phyloP scores from a whole-genome alignment of 2,329 filamentous ascomycete species.

The Rachicladosporium sp. region DNA sequence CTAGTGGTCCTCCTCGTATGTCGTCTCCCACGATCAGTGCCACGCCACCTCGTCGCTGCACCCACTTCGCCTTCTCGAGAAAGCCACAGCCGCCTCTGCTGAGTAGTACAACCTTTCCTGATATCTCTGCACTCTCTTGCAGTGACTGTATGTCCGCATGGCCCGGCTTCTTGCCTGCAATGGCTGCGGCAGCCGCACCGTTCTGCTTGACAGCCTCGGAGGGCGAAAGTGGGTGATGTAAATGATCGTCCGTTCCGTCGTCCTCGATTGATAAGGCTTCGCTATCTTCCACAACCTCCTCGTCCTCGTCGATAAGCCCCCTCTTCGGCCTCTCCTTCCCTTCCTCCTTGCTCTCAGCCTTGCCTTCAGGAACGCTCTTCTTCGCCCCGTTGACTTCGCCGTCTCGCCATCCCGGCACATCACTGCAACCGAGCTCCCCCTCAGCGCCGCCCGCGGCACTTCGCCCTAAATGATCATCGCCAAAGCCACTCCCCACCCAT shows the following conservation, averaged over 20 bases:
- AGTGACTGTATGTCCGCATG: constrained; percentile 87
- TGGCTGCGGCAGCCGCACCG: constrained; percentile 22
- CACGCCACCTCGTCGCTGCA: constrained; percentile 75
- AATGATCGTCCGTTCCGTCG: constrained; percentile 76
- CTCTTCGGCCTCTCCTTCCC: constrained; percentile 15
- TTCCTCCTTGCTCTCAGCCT: constrained; percentile 7
- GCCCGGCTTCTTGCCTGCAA: constrained; percentile 22
- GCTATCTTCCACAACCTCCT: constrained; percentile 3
- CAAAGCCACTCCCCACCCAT: constrained; percentile 88
- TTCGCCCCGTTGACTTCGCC: constrained; percentile 24
- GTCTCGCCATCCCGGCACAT: constrained; percentile 78
- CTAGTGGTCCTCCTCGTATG: constrained; percentile 72
- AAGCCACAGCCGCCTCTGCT: constrained; percentile 93
- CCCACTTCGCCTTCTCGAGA: constrained; percentile 94
- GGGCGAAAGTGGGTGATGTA: constrained; percentile 48
- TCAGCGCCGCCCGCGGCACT: constrained; percentile 43
- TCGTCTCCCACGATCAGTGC: constrained; percentile 92
- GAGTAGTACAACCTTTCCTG: constrained; percentile 81
- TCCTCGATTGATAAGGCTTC: constrained; percentile 27
- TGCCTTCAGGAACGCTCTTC: constrained; percentile 10
- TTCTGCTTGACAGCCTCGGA: constrained; percentile 27
- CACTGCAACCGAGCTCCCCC: constrained; percentile 87
- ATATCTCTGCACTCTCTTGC: constrained; percentile 84
- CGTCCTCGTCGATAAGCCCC: constrained; percentile 5
- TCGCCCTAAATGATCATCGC: constrained; percentile 58